phyloP scores from a whole-genome alignment of 2,329 filamentous ascomycete species.

The Hymenoscyphus occultus region DNA sequence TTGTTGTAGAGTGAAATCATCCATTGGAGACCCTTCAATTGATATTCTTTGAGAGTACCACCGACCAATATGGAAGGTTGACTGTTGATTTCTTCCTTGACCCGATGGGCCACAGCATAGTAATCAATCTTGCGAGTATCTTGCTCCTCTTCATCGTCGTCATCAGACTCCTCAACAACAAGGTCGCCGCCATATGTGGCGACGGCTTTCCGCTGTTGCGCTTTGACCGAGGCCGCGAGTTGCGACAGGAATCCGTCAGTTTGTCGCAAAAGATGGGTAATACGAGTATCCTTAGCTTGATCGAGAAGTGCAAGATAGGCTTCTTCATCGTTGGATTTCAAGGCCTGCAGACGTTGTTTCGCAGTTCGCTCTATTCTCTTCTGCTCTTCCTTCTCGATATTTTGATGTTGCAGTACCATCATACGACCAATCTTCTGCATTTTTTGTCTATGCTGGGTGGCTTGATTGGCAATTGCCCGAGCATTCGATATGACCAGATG shows the following conservation, averaged over 20 bases:
- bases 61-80: slow-evolving; percentile 88
- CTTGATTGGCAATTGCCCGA: slow-evolving; percentile 69
- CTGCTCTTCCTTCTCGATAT: slow-evolving; percentile 99
- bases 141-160: slow-evolving; percentile 64
- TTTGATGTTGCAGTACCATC: slow-evolving; percentile 87
- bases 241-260: slow-evolving; percentile 97
- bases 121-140: slow-evolving; percentile 88
- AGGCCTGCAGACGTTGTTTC: slow-evolving; percentile 97
- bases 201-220: slow-evolving; percentile 81
- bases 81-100: slow-evolving; percentile 84
- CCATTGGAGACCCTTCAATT: slow-evolving; percentile 98
- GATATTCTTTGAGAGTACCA: slow-evolving; percentile 93
- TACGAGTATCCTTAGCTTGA: slow-evolving; percentile 98
- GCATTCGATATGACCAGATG: slow-evolving; percentile 81
- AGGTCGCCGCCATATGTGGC: slow-evolving; percentile 67
- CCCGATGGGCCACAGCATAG: slow-evolving; percentile 94
- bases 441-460: slow-evolving; percentile 66
- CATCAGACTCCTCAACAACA: slow-evolving; percentile 59
- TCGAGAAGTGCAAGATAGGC: slow-evolving; percentile 97
- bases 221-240: slow-evolving; percentile 89
- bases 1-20: slow-evolving; percentile 99
- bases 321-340: slow-evolving; percentile 99
- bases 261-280: slow-evolving; percentile 93
- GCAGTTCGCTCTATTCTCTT: slow-evolving; percentile 96
- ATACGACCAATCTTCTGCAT: slow-evolving; percentile 82